A percentile compares a stretch with the other conserved stretches of the same genome.
Evolutionary conservation across 129 eudicot genomes (phyloP).

Genomic region (Glebionis coronaria): DNA sequence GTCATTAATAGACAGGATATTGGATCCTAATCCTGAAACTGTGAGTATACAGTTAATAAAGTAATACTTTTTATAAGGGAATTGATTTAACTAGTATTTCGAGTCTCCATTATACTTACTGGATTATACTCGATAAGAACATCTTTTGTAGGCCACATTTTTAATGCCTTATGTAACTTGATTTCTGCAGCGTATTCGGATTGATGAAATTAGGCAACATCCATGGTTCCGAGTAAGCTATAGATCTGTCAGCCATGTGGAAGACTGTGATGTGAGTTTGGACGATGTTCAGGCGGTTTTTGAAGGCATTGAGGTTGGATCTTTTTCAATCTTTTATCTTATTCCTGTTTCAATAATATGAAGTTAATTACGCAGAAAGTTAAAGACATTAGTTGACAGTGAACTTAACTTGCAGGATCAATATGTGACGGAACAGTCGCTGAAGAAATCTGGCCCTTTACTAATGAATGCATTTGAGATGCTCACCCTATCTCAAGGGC

Average conservation of each 20-base stretch:
- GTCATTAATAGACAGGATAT: constrained; percentile 64
- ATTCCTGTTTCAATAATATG: neutral
- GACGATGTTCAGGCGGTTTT: constrained; percentile 93
- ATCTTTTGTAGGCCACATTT: neutral
- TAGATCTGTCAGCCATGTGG: constrained; percentile 46
- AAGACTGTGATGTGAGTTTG: constrained; percentile 73
- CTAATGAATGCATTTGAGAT: constrained; percentile 98
- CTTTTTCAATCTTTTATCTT: neutral
- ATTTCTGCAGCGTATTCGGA: constrained; percentile 59
- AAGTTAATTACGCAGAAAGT: neutral
- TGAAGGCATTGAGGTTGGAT: constrained; percentile 75
- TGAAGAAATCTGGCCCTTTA: constrained; percentile 50
- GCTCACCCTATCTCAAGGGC: constrained; percentile 97
- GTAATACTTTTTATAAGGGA: too few relatives aligned
- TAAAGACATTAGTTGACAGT: neutral
- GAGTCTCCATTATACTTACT: neutral
- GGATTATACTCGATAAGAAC: neutral
- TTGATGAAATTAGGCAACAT: constrained; percentile 60
- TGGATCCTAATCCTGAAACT: constrained; percentile 93
- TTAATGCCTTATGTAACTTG: neutral
- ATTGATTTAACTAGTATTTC: too few relatives aligned
- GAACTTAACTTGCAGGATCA: constrained; percentile 48
- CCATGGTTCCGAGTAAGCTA: constrained; percentile 77
- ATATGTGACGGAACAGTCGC: constrained; percentile 68
- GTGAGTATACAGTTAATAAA: constrained; percentile 38